Conservation (phyloP, 2,329 filamentous ascomycete species). For the Xylaria sp. region DNA sequence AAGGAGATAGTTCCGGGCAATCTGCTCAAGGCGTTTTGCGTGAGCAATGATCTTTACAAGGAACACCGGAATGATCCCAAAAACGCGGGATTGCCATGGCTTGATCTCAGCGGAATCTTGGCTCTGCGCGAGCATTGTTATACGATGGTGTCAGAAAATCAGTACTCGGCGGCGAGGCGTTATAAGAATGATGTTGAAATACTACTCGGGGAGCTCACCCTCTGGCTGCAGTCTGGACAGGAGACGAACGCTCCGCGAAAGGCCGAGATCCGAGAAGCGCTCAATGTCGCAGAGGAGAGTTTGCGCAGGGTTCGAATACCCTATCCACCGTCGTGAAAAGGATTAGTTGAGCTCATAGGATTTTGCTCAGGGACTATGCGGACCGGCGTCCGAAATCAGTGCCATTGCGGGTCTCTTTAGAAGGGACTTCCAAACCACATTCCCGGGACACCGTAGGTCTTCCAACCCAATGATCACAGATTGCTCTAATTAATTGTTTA, state of each 20-base stretch:
- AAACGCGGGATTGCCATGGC: constrained; percentile 28
- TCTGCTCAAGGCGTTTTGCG: constrained; percentile 38
- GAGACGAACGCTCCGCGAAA: constrained; percentile 37
- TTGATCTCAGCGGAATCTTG: constrained; percentile 40
- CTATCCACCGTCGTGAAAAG: neutral
- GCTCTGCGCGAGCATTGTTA: constrained; percentile 40
- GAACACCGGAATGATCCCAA: constrained; percentile 29
- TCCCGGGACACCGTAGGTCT: constrained; percentile 6
- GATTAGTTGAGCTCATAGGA: neutral
- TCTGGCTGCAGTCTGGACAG: constrained; percentile 43
- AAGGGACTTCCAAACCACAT: constrained; percentile 6
- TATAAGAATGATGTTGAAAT: constrained; percentile 40
- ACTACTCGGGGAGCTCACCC: constrained; percentile 36
- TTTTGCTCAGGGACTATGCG: constrained; percentile 7
- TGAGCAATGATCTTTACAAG: constrained; percentile 42
- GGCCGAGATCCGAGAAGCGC: constrained; percentile 28
- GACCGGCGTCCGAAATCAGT: constrained; percentile 5
- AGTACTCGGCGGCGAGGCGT: constrained; percentile 32
- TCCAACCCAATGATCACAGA: neutral
- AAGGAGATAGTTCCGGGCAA: constrained; percentile 19
- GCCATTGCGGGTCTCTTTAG: neutral
- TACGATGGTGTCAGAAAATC: constrained; percentile 40
- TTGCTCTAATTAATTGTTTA: constrained; percentile 3
- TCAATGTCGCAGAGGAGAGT: constrained; percentile 33
- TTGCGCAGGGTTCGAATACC: constrained; percentile 12